Evolutionary conservation across 78 protist species (phyloP), one percentile per base, ranked within the genome.

Genomic region (Speleostelium caveatum): DNA sequence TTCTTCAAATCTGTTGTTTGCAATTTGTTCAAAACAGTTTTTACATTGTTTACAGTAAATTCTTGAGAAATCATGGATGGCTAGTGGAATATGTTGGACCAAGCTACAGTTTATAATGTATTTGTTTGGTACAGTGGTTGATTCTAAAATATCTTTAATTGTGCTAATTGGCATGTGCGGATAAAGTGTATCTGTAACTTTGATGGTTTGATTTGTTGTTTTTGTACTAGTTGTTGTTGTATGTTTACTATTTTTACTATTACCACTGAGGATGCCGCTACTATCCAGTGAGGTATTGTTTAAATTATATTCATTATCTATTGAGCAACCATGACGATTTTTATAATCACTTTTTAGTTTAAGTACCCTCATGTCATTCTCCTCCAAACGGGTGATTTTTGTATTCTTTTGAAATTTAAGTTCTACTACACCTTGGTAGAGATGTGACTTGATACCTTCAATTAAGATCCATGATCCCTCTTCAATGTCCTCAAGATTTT

Each of bases 71-170:
- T 78, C 49, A 32, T 17, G 30, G 24, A 78, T 38, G 32, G 45
- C 51, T 30, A 65, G 19, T 51, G 87, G 87, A n/a, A 65, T 65
- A 53, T 78, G 87, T 62, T 78, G 63, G 8, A 38, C 19, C 0
- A 78, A 36, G 33, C 28, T 33, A 33, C 36, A 73, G 12, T 24
- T 26, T 14, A 78, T 65, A 36, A 58, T 62, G 26, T 42, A 78
- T 53, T 78, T 78, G 22, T 53, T 66, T 65, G 87, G 87, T 51
- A 62, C 63, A 10, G 62, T 16, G n/a, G 30, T 36, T 28, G 32
- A 1, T 19, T 41, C 14, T 30, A 22, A 30, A 22, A 78, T 53
- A 38, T 78, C 69, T 19, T n/a, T 17, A 6, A 78, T 65, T 33
- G 53, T 65, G 0, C 66, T 65, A 2, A 26, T 33, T 0, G 63